Evolutionary conservation across 306 rosid genomes (phyloP), one percentile per base, ranked within the genome.

Genomic region (Citrullus amarus): DNA sequence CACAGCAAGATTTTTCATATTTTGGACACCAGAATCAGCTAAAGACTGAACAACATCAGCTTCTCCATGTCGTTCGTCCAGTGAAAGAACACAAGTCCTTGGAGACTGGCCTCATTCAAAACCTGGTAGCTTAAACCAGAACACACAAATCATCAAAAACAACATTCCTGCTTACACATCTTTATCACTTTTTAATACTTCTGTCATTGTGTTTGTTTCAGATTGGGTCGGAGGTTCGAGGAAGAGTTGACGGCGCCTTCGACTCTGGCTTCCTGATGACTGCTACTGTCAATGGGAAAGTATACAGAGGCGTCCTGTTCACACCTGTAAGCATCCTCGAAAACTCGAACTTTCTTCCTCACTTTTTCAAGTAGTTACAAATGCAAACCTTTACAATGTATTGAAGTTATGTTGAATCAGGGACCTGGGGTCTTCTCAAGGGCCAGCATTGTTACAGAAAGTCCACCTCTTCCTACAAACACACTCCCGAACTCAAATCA

Each of bases 181-280:
- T 32, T 53, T 34, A 25, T 22, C 43, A 18, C 30, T 17, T 17
- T 54, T 43, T 71, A 30, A 4, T 46, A 73, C 71, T 8, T 51
- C 60, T 70, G 32, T 8, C 8, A 5, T 73, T 9, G 16, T 81
- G 53, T 82, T 81, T 63, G 79, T 80, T 83, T 70, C 83, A 93
- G 98, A 85, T 93, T 30, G 98, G 98, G 13, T 88, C 96, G 8
- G 98, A 93, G 80, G 98, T 93, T 48, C 84, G 83, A 9, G 98
- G 98, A 14, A 93, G 88, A 88, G 88, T 93, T 28, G 98, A 93
- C 46, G 98, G 93, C 56, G 90, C 89, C 59, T 91, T 93, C 28
- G 98, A 93, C 84, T 93, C 98, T 0, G 97, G 97, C 67, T 83
- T 91, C 79, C 86, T 93, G 16, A 90, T 93, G 95, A 90, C 91